Evolutionary conservation across 805 yeast species (phyloP), one percentile per base, ranked within the genome.

Genomic region (Candida ovalis): DNA sequence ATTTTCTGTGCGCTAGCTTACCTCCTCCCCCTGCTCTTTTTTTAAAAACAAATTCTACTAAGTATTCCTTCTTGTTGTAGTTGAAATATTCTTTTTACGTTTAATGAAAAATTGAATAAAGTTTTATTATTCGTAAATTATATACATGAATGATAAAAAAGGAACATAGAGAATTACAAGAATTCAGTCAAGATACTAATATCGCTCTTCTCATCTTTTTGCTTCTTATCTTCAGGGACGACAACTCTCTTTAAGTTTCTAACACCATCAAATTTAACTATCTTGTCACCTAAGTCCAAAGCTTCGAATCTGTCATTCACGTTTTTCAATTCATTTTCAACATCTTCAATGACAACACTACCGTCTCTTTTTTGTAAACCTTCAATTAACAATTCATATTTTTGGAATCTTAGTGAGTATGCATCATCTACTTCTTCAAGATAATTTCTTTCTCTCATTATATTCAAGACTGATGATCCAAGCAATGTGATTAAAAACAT

Each of bases 391-490:
- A 46, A 43, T 22, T 55, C 55, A 33, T 76, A 68, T 18, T 62
- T 62, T 32, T 68, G 69, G 27, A 72, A 72, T 30, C 74, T 70
- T 33, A 71, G 58, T 8, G 56, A 54, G 52, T 76, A 75, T 18
- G 69, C 69, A 27, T 69, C 70, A 27, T 63, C 64, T 39, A 77
- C 55, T 24, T 66, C 67, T 30, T 76, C 81, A n/a, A 65, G 55
- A 32, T 69, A 68, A 49, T 73, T 75, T 40, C 75, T 65, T 47
- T 67, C 73, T 42, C 73, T 65, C 68, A 75, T 74, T 38, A 73
- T 67, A 49, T 78, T 80, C 32, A 78, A 68, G 3, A 74, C 78
- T 3, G 73, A 72, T 2, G 81, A 69, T 6, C 68, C 64, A 2
- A 62, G 43, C 15, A 62, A 45, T 4, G 64, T 62, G 22, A 66